Conservation (phyloP, 2,329 filamentous ascomycete species). For the Elsinoe arachidis region DNA sequence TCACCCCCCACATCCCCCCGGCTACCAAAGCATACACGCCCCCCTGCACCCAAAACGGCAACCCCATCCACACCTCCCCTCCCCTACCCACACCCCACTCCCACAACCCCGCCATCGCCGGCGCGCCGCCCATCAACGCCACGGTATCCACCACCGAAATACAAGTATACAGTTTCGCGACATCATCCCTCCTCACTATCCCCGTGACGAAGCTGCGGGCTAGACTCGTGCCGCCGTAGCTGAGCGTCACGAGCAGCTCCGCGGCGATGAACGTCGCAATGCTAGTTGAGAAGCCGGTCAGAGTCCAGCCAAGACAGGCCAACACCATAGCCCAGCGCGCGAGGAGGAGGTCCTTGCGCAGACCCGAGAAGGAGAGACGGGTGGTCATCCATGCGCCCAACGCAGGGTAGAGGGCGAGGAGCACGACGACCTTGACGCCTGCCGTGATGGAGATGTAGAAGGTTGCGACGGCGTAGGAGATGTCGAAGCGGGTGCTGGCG, state of each 20-base stretch:
- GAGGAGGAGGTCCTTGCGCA: slow-evolving; percentile 27
- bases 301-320: slow-evolving; percentile 22
- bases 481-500: slow-evolving; percentile 42
- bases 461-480: slow-evolving; percentile 34
- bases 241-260: slow-evolving; percentile 40
- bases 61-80: slow-evolving; percentile 42
- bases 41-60: slow-evolving; percentile 40
- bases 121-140: slow-evolving; percentile 40
- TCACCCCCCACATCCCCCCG: slow-evolving; percentile 12
- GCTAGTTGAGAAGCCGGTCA: slow-evolving; percentile 25
- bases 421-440: slow-evolving; percentile 23
- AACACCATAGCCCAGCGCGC: slow-evolving; percentile 23
- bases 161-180: slow-evolving; percentile 47
- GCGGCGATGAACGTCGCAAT: slow-evolving; percentile 25
- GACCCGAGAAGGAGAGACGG: slow-evolving; percentile 18
- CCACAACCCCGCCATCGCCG: slow-evolving; percentile 41
- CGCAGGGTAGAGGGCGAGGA: slow-evolving; percentile 26
- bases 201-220: slow-evolving; percentile 45
- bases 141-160: slow-evolving; percentile 44
- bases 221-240: slow-evolving; percentile 37
- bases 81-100: slow-evolving; percentile 35
- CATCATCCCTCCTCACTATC: slow-evolving; percentile 45
- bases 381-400: slow-evolving; percentile 17
- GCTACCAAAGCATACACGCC: slow-evolving; percentile 23
- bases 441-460: slow-evolving; percentile 26